phyloP scores from a whole-genome alignment of 768 basidiomycete genomes.

The Tricholoma terreum region DNA sequence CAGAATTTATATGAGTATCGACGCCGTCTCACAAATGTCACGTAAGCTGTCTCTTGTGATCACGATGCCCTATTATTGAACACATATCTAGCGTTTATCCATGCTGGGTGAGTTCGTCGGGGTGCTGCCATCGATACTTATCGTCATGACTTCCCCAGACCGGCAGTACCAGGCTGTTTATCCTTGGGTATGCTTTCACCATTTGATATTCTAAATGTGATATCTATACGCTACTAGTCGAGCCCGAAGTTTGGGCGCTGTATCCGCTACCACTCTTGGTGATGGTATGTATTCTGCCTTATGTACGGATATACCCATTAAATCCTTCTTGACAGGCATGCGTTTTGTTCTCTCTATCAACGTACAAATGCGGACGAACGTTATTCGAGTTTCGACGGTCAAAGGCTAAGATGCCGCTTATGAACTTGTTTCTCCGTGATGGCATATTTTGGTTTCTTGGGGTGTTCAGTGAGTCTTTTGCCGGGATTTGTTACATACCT shows the following conservation, averaged over 20 bases:
- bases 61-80: not conserved
- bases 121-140: not conserved
- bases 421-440: constrained; percentile 4
- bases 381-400: not conserved
- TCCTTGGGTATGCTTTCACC: not conserved
- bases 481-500: not conserved
- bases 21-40: too few relatives aligned
- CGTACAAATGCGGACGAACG: constrained; percentile 5
- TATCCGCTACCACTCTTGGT: not conserved
- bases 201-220: too few relatives aligned
- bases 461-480: constrained; percentile 4
- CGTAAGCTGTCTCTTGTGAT: too few relatives aligned
- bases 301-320: not conserved
- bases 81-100: not conserved
- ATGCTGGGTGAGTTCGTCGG: not conserved
- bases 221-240: too few relatives aligned
- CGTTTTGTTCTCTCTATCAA: constrained; percentile 3
- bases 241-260: not conserved
- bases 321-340: not conserved
- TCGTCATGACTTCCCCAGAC: not conserved
- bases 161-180: not conserved
- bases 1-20: too few relatives aligned
- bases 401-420: not conserved
- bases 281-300: not conserved
- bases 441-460: constrained; percentile 8